Base-by-base conservation (phyloP, 2,329 filamentous ascomycete species). In the Rhynchosporium secalis region DNA sequence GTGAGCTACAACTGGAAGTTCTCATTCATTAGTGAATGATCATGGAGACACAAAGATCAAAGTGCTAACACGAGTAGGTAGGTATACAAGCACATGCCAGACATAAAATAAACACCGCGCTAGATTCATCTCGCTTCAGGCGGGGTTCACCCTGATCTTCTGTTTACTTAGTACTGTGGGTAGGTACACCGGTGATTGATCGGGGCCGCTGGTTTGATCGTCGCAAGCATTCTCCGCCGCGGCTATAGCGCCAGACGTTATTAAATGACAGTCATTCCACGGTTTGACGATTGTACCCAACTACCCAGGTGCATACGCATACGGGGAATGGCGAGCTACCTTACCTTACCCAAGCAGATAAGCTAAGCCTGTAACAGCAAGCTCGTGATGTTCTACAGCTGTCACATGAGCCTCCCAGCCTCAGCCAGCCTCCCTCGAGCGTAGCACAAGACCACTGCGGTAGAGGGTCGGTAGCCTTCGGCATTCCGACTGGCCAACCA, bases 301-400 rank as follows among this genome's bases (percentile, higher is more conserved):
- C 20, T 20, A 20, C 20, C 20, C 20, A 20, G 20, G 20, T 20
- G 20, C 20, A 20, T 20, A 20, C 20, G 20, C 20, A 20, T 20
- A 20, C 20, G 20, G 20, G 20, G 20, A 20, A 20, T 20, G 20
- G 20, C 20, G 20, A 20, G 20, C 20, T 20, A 20, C 20, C 20
- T 20, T 36, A 36, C 33, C 33, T 20, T 40, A 26, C 33, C 51
- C 51, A 54, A 54, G 51, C 9, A 28, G 33, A 41, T 41, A 29
- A 41, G 36, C 36, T 36, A 20, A 20, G 20, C 20, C 51, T 20
- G 9, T 6, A 40, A 41, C 2, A 54, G 13, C 51, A 15, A 4
- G 33, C 51, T 54, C 51, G 51, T 54, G 51, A 54, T 54, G 51
- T 54, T 54, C 51, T 33, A 54, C 51, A 28, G 51, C 51, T n/a